Evolutionary conservation across 1,284 basidiomycete species (phyloP).

Genomic region (Cerrena zonata): DNA sequence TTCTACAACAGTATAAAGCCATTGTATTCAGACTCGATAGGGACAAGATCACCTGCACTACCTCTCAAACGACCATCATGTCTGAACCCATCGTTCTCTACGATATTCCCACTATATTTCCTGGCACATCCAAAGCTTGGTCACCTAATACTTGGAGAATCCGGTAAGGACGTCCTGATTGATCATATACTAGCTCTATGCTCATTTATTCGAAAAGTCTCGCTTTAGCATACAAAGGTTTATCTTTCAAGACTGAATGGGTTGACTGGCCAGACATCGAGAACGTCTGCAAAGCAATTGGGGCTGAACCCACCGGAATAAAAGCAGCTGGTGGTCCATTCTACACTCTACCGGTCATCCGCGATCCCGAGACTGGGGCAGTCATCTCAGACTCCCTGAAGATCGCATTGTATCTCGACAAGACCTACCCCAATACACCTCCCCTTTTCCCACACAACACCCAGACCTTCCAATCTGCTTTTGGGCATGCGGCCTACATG

Average conservation of each 20-base stretch:
- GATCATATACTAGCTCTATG: not conserved
- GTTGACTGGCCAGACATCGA: conserved; percentile 30
- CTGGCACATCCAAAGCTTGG: conserved; percentile 19
- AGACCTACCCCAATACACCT: conserved; percentile 36
- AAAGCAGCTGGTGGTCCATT: conserved; percentile 15
- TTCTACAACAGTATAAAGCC: too few relatives aligned
- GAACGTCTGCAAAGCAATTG: conserved; percentile 18
- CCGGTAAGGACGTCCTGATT: conserved; percentile 16
- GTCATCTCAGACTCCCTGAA: conserved; percentile 33
- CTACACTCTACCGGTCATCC: conserved; percentile 21
- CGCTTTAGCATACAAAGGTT: conserved; percentile 25
- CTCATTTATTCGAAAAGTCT: conserved; percentile 15
- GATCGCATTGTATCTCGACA: conserved; percentile 44
- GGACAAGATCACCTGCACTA: too few relatives aligned
- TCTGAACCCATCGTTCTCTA: conserved; percentile 22
- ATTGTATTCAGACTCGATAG: too few relatives aligned
- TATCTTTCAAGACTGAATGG: conserved; percentile 26
- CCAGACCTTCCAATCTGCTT: conserved; percentile 14
- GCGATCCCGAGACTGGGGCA: conserved; percentile 26
- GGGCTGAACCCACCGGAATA: conserved; percentile 14
- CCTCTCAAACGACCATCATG: too few relatives aligned
- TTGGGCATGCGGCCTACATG: conserved; percentile 6
- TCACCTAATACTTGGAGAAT: conserved; percentile 29
- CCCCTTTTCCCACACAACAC: conserved; percentile 25
- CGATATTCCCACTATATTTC: conserved; percentile 21